Base-by-base conservation (phyloP, 768 basidiomycete species). In the Kwoniella europaea region DNA sequence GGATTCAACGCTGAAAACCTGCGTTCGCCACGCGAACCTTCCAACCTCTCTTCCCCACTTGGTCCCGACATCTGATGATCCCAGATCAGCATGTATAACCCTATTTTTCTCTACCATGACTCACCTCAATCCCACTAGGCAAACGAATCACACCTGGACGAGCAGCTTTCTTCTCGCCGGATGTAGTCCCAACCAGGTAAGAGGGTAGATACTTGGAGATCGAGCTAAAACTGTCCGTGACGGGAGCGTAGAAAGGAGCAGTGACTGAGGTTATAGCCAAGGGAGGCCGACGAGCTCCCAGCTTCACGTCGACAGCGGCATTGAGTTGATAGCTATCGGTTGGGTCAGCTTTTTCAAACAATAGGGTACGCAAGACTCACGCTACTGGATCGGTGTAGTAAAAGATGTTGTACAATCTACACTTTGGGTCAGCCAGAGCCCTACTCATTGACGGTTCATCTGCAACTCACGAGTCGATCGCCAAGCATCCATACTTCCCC, bases 1-100 rank as follows among this genome's bases (percentile, higher is more conserved):
- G 85, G 85, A 64, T 86, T 86, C 53, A 86, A 71, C 1, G 86
- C 86, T 10, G 78, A 79, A 72, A 86, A 86, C n/a, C 86, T 72
- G 2, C 83, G 63, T 65, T 85, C 83, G 6, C 78, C 83, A 61
- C 79, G 69, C 0, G 78, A 70, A 0, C 84, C 84, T 70, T 80
- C 73, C 2, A 84, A 69, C n/a, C 76, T 56, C 62, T 84, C 82
- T 61, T 82, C 76, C 0, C 82, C 83, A 24, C 64, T 72, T 4
- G 82, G 78, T 16, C 83, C 83, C 4, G 77, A 74, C 77, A 84
- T 82, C 79, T 81, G 24, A 5, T 20, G 57, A 52, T 41, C 16
- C 1, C 22, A 9, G 27, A 12, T 18, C 16, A 29, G 15, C 50
- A 54, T 50, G 43, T 16, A 54, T 50, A 69, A 55, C 24, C 41